These are phyloP conservation scores for Kwoniella shandongensis DNA, from an alignment of 768 basidiomycete species.

Conservation along the genomic window DNA sequence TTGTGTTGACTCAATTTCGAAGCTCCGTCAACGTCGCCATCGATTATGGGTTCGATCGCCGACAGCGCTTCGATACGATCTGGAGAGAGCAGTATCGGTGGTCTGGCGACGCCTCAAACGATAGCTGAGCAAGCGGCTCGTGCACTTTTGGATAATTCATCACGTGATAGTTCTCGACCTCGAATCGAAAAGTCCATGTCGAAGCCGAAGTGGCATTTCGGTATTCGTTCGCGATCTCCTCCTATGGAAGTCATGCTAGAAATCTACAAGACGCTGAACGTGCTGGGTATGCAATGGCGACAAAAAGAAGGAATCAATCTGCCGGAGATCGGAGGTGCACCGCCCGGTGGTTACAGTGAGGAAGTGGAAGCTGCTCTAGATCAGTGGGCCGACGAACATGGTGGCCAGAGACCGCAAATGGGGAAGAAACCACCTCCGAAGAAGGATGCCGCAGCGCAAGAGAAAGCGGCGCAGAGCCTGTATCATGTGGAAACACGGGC, in stretches of 20 bases:
- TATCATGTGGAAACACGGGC: slow-evolving; percentile 95
- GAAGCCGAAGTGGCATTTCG: slow-evolving; percentile 95
- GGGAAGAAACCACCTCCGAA: slow-evolving; percentile 54
- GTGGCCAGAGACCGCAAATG: slow-evolving; percentile 58
- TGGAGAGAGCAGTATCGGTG: neutral
- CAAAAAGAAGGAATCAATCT: slow-evolving; percentile 66
- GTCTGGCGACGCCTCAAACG: slow-evolving; percentile 8
- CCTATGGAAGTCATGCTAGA: slow-evolving; percentile 99
- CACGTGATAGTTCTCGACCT: slow-evolving; percentile 4
- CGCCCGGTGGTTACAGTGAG: slow-evolving; percentile 58
- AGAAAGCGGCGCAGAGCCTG: slow-evolving; percentile 59
- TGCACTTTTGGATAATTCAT: slow-evolving; percentile 23
- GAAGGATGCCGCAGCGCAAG: slow-evolving; percentile 52
- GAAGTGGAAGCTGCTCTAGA: slow-evolving; percentile 67
- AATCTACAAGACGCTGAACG: slow-evolving; percentile 88
- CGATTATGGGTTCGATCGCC: slow-evolving; percentile 3
- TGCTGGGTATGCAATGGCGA: slow-evolving; percentile 96
- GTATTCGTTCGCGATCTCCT: slow-evolving; percentile 82
- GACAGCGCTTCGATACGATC: neutral
- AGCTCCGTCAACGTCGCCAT: slow-evolving; percentile 14
- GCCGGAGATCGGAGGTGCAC: slow-evolving; percentile 53
- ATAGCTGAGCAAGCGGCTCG: slow-evolving; percentile 48
- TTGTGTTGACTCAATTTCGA: neutral
- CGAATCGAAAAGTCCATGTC: slow-evolving; percentile 56
- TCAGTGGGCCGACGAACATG: slow-evolving; percentile 55